Evolutionary conservation across 371 early-diverging fungal species (phyloP).

Genomic region (Mucor lusitanicus): DNA sequence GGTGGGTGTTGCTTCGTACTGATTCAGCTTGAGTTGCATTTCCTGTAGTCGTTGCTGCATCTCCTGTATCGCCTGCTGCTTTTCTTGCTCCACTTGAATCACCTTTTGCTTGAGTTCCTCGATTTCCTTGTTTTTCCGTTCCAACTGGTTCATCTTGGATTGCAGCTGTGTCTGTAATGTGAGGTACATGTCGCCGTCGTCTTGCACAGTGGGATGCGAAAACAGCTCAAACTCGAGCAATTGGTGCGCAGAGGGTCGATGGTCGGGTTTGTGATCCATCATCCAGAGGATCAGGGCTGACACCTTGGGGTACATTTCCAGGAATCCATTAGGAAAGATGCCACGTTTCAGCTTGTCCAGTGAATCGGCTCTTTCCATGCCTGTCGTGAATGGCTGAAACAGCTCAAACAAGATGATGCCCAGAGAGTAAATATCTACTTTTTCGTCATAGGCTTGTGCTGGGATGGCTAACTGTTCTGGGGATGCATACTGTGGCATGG

Average conservation of each 20-base stretch:
- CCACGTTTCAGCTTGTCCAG: constrained; percentile 66
- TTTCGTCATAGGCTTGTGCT: constrained; percentile 59
- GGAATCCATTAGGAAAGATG: constrained; percentile 75
- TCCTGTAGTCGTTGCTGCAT: constrained; percentile 20
- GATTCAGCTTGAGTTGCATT: constrained; percentile 13
- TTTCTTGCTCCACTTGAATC: constrained; percentile 29
- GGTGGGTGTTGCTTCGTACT: not conserved
- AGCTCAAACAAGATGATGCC: constrained; percentile 76
- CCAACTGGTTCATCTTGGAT: constrained; percentile 23
- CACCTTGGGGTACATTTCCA: constrained; percentile 64
- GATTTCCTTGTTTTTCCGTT: constrained; percentile 34
- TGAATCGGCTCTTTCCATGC: constrained; percentile 68
- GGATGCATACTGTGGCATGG: constrained; percentile 74
- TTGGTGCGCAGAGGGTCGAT: constrained; percentile 74
- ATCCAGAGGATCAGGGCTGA: constrained; percentile 78
- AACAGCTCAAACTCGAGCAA: constrained; percentile 73
- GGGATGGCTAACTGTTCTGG: constrained; percentile 85
- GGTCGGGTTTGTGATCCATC: constrained; percentile 71
- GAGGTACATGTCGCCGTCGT: constrained; percentile 18
- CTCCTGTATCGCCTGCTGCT: constrained; percentile 13
- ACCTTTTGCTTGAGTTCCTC: constrained; percentile 24
- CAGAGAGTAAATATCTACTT: constrained; percentile 72
- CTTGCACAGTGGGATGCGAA: constrained; percentile 20
- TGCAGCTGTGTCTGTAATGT: constrained; percentile 23
- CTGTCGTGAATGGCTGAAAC: constrained; percentile 65